Percentiles rank a stretch among this genome's conserved stretches.
These are phyloP conservation scores for Detonula confervacea DNA, from an alignment of 352 stramenopile genomes.

Conservation along the genomic window DNA sequence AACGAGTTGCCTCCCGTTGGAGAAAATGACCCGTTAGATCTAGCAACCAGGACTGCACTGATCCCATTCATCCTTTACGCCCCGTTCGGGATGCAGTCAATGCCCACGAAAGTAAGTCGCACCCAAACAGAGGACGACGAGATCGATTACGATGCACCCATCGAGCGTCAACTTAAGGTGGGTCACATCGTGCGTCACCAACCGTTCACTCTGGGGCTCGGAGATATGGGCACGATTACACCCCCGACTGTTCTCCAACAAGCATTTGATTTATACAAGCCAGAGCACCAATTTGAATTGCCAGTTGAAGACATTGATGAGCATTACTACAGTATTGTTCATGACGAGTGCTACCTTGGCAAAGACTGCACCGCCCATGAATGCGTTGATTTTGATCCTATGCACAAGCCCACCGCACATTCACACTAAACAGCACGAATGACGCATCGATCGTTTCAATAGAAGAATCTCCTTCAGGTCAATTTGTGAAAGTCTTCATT, in stretches of 20 bases:
- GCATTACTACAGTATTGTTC: neutral
- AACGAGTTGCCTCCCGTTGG: neutral
- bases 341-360: too few species aligned
- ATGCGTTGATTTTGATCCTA: too few species aligned
- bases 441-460: too few species aligned
- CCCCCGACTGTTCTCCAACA: neutral
- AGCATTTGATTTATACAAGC: slow-evolving; percentile 12
- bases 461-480: too few species aligned
- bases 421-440: too few species aligned
- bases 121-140: slow-evolving; percentile 3
- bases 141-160: slow-evolving; percentile 7
- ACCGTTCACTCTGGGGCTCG: slow-evolving; percentile 4
- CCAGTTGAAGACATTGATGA: neutral
- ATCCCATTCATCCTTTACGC: neutral
- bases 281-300: slow-evolving; percentile 3
- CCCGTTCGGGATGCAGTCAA: neutral
- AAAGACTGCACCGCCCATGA: too few species aligned
- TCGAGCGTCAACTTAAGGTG: slow-evolving; percentile 10
- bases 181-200: slow-evolving; percentile 9
- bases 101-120: neutral
- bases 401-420: too few species aligned
- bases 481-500: too few species aligned
- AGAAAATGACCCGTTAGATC: neutral
- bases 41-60: neutral
- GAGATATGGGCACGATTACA: slow-evolving; percentile 1